Evolutionary conservation across 73 alveolate genomes (phyloP).

Genomic region (Tetrahymena borealis): DNA sequence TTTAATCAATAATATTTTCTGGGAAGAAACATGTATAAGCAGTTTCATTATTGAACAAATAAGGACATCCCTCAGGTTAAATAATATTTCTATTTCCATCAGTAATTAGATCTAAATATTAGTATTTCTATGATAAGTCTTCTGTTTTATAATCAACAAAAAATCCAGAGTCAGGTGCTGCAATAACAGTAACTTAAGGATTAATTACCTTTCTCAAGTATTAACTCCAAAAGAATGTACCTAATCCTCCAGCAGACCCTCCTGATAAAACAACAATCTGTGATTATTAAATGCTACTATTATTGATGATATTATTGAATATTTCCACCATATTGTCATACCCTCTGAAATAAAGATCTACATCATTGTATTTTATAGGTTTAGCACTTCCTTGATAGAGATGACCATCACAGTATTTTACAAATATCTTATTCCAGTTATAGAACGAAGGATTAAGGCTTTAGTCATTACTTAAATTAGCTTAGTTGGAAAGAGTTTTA

Average conservation of each 20-base stretch:
- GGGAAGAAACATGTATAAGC: neutral
- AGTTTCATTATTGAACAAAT: neutral
- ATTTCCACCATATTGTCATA: neutral
- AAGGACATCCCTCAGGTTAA: neutral
- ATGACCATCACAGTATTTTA: neutral
- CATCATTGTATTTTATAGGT: neutral
- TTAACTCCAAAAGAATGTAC: neutral
- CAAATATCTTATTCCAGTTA: neutral
- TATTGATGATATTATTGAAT: too few relatives aligned
- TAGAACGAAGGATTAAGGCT: neutral
- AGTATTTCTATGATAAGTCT: neutral
- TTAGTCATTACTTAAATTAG: neutral
- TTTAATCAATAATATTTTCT: neutral
- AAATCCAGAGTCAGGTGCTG: neutral
- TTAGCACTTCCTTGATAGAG: neutral
- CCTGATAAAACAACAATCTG: neutral
- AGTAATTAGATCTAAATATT: neutral
- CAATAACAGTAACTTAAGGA: neutral
- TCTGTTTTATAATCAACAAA: neutral
- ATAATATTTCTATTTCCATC: neutral
- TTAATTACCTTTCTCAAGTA: neutral
- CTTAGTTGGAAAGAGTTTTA: neutral
- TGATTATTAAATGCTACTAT: neutral
- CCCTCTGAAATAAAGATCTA: neutral
- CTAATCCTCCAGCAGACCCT: neutral